Evolutionary conservation across 495 filamentous ascomycete species (phyloP).

Genomic region (Ascodesmis nigricans): DNA sequence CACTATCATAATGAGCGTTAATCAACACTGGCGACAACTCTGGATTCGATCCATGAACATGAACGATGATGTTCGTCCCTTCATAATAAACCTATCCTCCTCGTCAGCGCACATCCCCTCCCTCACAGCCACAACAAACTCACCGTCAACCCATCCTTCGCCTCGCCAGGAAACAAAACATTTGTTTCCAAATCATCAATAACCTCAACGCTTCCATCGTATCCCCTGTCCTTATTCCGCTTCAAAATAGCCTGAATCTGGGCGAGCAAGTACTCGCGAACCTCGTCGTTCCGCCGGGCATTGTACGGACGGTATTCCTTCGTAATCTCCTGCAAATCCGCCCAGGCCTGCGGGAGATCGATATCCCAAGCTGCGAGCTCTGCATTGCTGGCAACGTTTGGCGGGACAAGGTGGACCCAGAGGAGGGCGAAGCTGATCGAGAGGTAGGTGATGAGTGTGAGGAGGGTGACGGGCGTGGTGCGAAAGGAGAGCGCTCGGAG

Average conservation of each 20-base stretch:
- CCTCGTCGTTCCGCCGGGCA: slow-evolving; percentile 54
- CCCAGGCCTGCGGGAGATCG: slow-evolving; percentile 68
- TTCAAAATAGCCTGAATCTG: slow-evolving; percentile 47
- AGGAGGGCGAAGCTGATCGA: slow-evolving; percentile 37
- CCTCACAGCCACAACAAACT: too few species aligned
- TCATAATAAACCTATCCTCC: slow-evolving; percentile 59
- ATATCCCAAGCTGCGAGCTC: slow-evolving; percentile 35
- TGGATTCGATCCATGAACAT: slow-evolving; percentile 54
- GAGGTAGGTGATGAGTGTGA: slow-evolving; percentile 46
- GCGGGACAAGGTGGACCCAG: slow-evolving; percentile 14
- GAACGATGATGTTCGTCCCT: slow-evolving; percentile 79
- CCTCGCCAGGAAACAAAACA: slow-evolving; percentile 31
- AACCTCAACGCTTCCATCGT: slow-evolving; percentile 31
- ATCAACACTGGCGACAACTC: slow-evolving; percentile 41
- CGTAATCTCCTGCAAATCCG: slow-evolving; percentile 55
- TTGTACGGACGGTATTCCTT: slow-evolving; percentile 67
- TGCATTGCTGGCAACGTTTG: slow-evolving; percentile 30
- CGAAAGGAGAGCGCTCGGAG: slow-evolving; percentile 38
- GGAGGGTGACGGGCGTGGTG: slow-evolving; percentile 47
- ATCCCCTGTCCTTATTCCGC: slow-evolving; percentile 28
- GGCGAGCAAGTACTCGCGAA: slow-evolving; percentile 52
- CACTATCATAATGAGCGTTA: slow-evolving; percentile 91
- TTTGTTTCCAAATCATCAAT: slow-evolving; percentile 71
- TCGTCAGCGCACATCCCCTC: too few species aligned
- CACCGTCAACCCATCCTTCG: slow-evolving; percentile 14